Base-by-base conservation (phyloP, 805 yeast species). In the Spathaspora passalidarum region DNA sequence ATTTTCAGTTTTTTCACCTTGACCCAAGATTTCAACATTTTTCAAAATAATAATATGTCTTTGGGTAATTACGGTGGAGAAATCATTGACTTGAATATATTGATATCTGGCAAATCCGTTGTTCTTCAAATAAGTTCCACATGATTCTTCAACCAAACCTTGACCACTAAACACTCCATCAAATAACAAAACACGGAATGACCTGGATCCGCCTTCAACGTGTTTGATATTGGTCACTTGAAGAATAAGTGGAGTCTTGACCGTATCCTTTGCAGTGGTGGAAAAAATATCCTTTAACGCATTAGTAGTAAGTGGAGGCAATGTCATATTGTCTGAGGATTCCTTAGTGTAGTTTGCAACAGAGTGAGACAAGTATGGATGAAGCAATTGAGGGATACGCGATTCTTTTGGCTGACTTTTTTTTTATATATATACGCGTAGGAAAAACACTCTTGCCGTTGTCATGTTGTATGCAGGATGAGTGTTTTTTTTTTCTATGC, bases 31-130 rank as follows among this genome's bases (percentile, higher is more conserved):
- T 46, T 73, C 76, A 29, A 75, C 65, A 46, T 73, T 76, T 44
- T 75, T 74, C 43, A 79, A 68, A 44, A 78, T 62, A 47, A 78
- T 56, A 34, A 78, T 76, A 46, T 73, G 73, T 54, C 78, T 79
- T 58, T 67, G 71, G 35, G 75, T 70, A 34, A 76, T 73, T 60
- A 78, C 77, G 23, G 71, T 60, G 34, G 69, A 68, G 50, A 69
- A 78, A 29, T 66, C 66, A 32, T 64, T 61, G 29, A 79, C 55
- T 29, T 66, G 61, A 40, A 79, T 61, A 35, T 78, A 63, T 35
- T 73, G 66, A 41, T 63, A 61, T 51, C 76, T 75, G 46, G 75
- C 67, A 46, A 82, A 65, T 2, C 78, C 78, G 44, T 72, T 63
- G 42, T 60, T 56, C 41, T 62, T 68, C 44, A 51, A 69, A 55